phyloP scores from a whole-genome alignment of 2,329 filamentous ascomycete genomes.

The Paecilomyces formosus region DNA sequence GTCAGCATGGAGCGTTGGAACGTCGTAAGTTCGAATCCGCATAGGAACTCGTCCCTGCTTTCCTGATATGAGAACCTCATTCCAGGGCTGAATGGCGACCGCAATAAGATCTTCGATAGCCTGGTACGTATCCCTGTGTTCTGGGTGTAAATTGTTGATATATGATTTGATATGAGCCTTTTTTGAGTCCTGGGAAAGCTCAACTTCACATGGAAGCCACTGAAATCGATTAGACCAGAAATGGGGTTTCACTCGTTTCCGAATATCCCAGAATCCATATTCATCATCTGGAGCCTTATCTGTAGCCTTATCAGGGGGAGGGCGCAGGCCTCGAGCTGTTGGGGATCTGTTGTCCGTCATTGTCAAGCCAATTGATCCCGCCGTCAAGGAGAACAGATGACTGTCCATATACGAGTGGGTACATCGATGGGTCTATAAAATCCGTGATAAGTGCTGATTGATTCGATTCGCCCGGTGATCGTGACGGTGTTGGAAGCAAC shows the following conservation, averaged over 20 bases:
- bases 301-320: not conserved
- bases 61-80: not conserved
- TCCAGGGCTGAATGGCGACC: not conserved
- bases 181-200: not conserved
- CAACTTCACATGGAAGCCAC: not conserved
- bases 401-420: not conserved
- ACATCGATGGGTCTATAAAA: not conserved
- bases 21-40: not conserved
- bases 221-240: not conserved
- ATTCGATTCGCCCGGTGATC: not conserved
- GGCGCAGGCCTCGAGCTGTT: not conserved
- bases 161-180: not conserved
- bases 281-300: too few species aligned
- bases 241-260: not conserved
- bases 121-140: not conserved
- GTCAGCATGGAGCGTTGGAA: not conserved
- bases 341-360: not conserved
- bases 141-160: not conserved
- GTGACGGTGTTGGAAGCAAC: not conserved
- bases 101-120: not conserved
- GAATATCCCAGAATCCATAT: too few species aligned
- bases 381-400: not conserved
- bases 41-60: not conserved
- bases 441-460: not conserved
- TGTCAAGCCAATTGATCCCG: not conserved